phyloP scores from a whole-genome alignment of 2,329 filamentous ascomycete genomes.

The Macrophomina pseudophaseolina region DNA sequence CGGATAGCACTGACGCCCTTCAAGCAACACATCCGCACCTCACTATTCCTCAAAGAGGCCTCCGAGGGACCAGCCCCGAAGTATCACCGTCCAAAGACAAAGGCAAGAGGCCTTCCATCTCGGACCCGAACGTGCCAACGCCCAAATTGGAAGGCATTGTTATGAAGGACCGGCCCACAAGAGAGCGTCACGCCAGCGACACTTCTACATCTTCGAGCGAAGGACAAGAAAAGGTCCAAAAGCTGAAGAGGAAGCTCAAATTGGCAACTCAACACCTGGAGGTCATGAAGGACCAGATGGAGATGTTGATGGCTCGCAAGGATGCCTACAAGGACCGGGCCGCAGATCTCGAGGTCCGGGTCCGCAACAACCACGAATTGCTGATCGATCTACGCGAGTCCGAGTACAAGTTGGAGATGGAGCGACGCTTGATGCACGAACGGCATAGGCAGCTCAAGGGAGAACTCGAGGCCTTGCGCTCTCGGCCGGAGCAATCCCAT shows the following conservation, averaged over 20 bases:
- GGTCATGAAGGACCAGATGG: constrained; percentile 22
- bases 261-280: constrained; percentile 35
- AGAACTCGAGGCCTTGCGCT: constrained; percentile 19
- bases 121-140: not conserved
- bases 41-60: not conserved
- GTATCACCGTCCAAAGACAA: not conserved
- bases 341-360: constrained; percentile 19
- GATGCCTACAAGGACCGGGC: constrained; percentile 25
- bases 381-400: constrained; percentile 23
- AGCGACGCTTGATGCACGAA: constrained; percentile 16
- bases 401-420: constrained; percentile 23
- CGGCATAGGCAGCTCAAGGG: constrained; percentile 6
- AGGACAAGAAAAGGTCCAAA: constrained; percentile 27
- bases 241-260: constrained; percentile 33
- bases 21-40: constrained; percentile 3
- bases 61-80: constrained; percentile 1
- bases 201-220: constrained; percentile 1
- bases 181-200: not conserved
- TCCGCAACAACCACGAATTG: constrained; percentile 16
- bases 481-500: constrained; percentile 33
- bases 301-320: constrained; percentile 16
- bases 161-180: not conserved
- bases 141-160: not conserved
- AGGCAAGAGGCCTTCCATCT: not conserved
- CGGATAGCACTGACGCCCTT: not conserved